These are phyloP conservation scores for Alternaria triticina DNA, from an alignment of 2,329 filamentous ascomycete genomes.

Conservation along the genomic window DNA sequence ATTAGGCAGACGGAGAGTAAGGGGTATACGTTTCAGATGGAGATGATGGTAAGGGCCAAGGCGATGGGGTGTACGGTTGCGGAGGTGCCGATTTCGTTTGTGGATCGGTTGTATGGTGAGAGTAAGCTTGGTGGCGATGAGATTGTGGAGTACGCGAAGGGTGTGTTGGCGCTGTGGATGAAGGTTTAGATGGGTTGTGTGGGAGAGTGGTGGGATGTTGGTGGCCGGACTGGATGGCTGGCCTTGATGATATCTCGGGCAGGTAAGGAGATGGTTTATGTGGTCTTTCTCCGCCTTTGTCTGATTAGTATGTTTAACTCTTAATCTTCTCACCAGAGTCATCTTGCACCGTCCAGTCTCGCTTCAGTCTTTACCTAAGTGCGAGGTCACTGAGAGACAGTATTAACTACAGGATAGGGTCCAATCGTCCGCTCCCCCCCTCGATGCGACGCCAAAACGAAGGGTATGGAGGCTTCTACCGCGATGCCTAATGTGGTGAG, in stretches of 20 bases:
- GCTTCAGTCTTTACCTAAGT: too few species aligned
- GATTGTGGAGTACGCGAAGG: slow-evolving; percentile 93
- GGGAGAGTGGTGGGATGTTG: slow-evolving; percentile 30
- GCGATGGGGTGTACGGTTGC: slow-evolving; percentile 92
- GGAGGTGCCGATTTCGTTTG: slow-evolving; percentile 95
- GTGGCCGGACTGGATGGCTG: slow-evolving; percentile 26
- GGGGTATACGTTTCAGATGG: slow-evolving; percentile 99
- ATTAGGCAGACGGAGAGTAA: slow-evolving; percentile 92
- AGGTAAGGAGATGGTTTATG: neutral
- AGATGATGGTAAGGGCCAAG: slow-evolving; percentile 98
- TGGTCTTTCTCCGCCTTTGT: slow-evolving; percentile 4
- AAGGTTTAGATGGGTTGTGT: slow-evolving; percentile 50
- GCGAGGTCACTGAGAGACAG: too few species aligned
- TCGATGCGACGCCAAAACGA: too few species aligned
- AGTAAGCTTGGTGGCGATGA: slow-evolving; percentile 93
- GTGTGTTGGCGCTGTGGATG: slow-evolving; percentile 57
- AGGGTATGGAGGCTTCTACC: too few species aligned
- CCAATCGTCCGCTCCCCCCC: too few species aligned
- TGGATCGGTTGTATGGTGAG: slow-evolving; percentile 89
- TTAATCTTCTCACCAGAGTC: slow-evolving; percentile 12
- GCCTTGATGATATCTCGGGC: slow-evolving; percentile 6
- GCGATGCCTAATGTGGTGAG: too few species aligned
- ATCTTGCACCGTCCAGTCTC: neutral
- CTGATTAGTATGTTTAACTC: slow-evolving; percentile 17
- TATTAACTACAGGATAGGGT: too few species aligned